Evolutionary conservation across 768 basidiomycete genomes (phyloP).

Genomic region (Auricularia sp.): DNA sequence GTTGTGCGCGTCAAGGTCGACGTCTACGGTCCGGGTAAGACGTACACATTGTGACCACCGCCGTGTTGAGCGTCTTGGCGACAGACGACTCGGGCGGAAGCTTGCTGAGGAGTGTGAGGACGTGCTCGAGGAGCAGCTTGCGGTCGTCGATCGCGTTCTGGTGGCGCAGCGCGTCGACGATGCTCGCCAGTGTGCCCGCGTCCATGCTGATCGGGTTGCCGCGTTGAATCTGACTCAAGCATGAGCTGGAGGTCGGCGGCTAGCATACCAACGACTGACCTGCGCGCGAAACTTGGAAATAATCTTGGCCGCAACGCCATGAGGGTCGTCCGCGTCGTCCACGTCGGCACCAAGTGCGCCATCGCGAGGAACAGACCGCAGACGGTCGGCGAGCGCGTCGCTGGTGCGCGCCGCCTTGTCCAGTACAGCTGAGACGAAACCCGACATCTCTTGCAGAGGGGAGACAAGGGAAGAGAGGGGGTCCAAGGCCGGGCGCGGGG

Average conservation of each 20-base stretch:
- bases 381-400: neutral
- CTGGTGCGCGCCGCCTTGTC: too few species aligned
- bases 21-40: constrained; percentile 6
- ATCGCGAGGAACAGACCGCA: neutral
- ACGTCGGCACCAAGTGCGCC: neutral
- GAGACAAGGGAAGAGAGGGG: too few species aligned
- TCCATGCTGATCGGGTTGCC: neutral
- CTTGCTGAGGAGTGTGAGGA: constrained; percentile 50
- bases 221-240: neutral
- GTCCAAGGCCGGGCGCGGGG: too few species aligned
- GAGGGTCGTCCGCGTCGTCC: neutral
- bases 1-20: neutral
- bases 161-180: constrained; percentile 45
- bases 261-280: neutral
- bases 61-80: constrained; percentile 30
- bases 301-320: neutral
- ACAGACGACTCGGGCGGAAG: constrained; percentile 36
- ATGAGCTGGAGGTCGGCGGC: neutral
- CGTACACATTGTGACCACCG: constrained; percentile 46
- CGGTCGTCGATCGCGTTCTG: constrained; percentile 63
- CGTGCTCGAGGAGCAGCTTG: constrained; percentile 65
- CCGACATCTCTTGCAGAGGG: too few species aligned
- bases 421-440: too few species aligned
- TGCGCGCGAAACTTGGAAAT: neutral
- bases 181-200: neutral